Base-by-base conservation (phyloP, 164 flowering plant species). In the Annona squamosa region DNA sequence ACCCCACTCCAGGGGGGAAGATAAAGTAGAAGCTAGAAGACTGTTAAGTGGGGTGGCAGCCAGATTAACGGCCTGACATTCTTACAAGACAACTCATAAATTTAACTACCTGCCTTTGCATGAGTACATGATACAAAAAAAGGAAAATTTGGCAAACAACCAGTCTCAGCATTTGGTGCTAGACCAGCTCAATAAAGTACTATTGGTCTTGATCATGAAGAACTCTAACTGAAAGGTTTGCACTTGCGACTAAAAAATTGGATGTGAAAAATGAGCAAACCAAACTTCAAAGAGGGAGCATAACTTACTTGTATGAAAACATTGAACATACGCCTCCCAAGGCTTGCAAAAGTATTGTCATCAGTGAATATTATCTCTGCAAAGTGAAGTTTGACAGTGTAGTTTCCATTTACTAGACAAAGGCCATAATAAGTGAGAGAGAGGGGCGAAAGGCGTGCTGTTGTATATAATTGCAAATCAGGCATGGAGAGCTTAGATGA, bases 371-470 rank as follows among this genome's bases (percentile, higher is more conserved):
- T 67, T 69, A 90, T 88, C 81, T 92, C 97, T 2, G 96, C 89
- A 82, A 92, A 92, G 82, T 90, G 94, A 68, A 92, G 97, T 63
- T 73, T 85, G 19, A 92, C 93, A 7, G 89, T 86, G 87, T 92
- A 91, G 75, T 85, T 84, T 41, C 96, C 98, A 74, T 87, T 87
- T 42, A 78, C 19, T 42, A 92, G 85, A 78, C 98, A 92, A n/a
- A 84, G 85, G 47, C 96, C 96, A 72, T 89, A 89, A 72, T 89
- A 92, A 66, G 90, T 90, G 71, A 92, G 87, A 71, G 98, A 85
- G 44, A 88, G 80, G 1, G 98, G 91, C 46, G 98, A 85, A 69
- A 74, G 47, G 13, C 94, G 90, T 13, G 91, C 93, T 56, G 84
- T 85, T 64, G 72, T 83, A 81, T 88, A 92, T 5, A 92, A 77